Base-by-base conservation (phyloP, 495 filamentous ascomycete species). In the Lophiotrema nucula region DNA sequence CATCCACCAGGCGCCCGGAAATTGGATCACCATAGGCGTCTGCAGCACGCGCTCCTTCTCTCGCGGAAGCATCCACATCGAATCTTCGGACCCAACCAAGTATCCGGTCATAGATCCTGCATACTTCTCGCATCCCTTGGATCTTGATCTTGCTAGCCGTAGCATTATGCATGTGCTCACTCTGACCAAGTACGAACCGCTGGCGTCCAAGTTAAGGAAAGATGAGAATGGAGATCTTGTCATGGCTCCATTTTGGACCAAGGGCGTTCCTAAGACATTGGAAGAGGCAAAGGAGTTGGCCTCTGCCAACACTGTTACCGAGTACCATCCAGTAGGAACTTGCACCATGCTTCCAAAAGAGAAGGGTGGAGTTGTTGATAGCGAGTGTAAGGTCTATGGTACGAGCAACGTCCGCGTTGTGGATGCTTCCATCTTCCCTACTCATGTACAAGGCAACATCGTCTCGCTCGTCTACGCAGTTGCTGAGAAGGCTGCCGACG, bases 271-370 rank as follows among this genome's bases (percentile, higher is more conserved):
- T n/a, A 64, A 55, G 23, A 56, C n/a, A 13, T 21, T 64, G n/a
- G 61, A 60, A 27, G 50, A 59, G 51, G 61, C 61, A 1, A 64
- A 56, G 23, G 42, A 54, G 25, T 16, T 49, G 19, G 56, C 38
- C 28, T 3, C 28, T 2, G 23, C 35, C 1, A 52, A 64, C 27
- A 58, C 60, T 3, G 53, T 58, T 12, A 64, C 60, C n/a, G 53
- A 64, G 39, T 65, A 65, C 27, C 62, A 65, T 31, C 62, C 62
- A 2, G 24, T 60, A 18, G 62, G 62, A 12, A 61, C 62, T 13
- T 65, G 62, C 42, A 38, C 57, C 12, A 65, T 60, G 62, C 13
- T 61, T 12, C 56, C 57, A 8, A 31, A 37, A 23, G 57, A 61
- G 41, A 56, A 57, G 18, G 63, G 59, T 10, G 63, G 58, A 27